Base-by-base conservation (phyloP, 2,329 filamentous ascomycete species). In the Monosporascus cannonballus region DNA sequence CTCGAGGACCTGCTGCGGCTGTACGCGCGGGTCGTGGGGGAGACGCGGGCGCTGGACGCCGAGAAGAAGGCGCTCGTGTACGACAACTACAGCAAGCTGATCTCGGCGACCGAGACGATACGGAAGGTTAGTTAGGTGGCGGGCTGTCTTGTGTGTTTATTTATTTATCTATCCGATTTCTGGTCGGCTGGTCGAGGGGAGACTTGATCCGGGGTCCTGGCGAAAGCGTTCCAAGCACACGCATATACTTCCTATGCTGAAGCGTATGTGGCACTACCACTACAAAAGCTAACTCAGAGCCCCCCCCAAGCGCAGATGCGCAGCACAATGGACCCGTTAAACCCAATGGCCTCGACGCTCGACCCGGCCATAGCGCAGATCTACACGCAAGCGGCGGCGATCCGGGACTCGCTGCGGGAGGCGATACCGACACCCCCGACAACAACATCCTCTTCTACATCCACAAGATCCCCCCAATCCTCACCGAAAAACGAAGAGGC, bases 11-110 rank as follows among this genome's bases (percentile, higher is more conserved):
- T 94, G 50, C 67, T 94, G 64, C 77, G 77, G 50, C 76, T 86
- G 1, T 91, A 94, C 67, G 84, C 86, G 47, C 79, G 82, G 22
- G 76, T 93, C 9, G 71, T 93, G 60, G 80, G 84, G 59, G 93
- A 97, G 72, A 93, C 96, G 47, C 76, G 91, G 38, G 92, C 90
- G 2, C 77, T 99, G 18, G 94, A 97, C 65, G 93, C 93, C 24
- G 94, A 99, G 77, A 88, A 94, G 70, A 99, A 99, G 73, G 92
- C 93, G 2, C 74, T 99, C 56, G 94, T 99, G 4, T 99, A 99
- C 69, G 93, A 99, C 69, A 99, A 99, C 68, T 99, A 97, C 71
- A 94, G 88, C 61, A 97, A 97, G 73, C 74, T 99, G 60, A 96
- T 99, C 60, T 83, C 87, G n/a, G 94, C 94, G 1, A 96, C 95